Percentiles rank a stretch among this genome's conserved stretches.
Evolutionary conservation across 2,329 filamentous ascomycete species (phyloP).

Genomic region (Rugonectria rugulosa): DNA sequence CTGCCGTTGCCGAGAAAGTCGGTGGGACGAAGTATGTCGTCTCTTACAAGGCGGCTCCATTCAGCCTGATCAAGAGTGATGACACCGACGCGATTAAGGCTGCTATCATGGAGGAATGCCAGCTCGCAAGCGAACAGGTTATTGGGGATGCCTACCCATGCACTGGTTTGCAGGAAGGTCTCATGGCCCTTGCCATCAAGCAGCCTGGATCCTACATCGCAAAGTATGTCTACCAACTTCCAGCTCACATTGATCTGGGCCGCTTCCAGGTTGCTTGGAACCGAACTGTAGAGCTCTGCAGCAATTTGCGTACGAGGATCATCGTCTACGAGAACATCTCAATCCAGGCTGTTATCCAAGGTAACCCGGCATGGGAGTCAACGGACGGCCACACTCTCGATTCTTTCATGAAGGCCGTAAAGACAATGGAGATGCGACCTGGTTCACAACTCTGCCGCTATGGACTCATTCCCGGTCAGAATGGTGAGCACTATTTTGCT

Average conservation of each 20-base stretch:
- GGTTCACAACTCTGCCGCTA: no score
- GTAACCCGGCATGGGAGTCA: neutral
- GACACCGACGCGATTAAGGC: neutral
- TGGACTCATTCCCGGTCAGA: neutral
- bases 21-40: neutral
- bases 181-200: slow-evolving; percentile 35
- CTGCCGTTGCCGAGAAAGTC: neutral
- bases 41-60: neutral
- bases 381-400: neutral
- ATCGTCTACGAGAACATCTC: neutral
- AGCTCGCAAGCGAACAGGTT: neutral
- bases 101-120: neutral
- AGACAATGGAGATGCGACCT: neutral
- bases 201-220: slow-evolving; percentile 17
- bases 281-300: neutral
- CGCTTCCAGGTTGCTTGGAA: neutral
- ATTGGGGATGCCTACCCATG: slow-evolving; percentile 47
- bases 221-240: slow-evolving; percentile 3
- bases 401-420: neutral
- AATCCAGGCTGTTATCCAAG: neutral
- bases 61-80: neutral
- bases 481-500: neutral
- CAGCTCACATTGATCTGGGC: neutral
- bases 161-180: slow-evolving; percentile 45
- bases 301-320: neutral